Conservation (phyloP, 2,329 filamentous ascomycete genomes). For the Helotiales sp. region DNA sequence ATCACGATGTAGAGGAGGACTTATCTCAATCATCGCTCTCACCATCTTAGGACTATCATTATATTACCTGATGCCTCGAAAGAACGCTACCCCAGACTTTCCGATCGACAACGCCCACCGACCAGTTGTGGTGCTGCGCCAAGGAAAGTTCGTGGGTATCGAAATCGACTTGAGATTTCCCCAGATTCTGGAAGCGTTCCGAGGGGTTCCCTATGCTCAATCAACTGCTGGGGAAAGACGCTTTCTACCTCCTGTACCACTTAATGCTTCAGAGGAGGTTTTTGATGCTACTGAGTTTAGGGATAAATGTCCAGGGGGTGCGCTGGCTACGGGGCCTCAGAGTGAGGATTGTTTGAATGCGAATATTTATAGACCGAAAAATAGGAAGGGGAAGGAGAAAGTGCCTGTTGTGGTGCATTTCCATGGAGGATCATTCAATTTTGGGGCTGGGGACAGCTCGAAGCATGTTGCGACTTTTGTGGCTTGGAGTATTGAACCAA, state of each 20-base stretch:
- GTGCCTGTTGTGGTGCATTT: constrained; percentile 59
- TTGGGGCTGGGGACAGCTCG: constrained; percentile 41
- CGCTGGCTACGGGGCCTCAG: constrained; percentile 5
- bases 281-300: constrained; percentile 41
- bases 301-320: constrained; percentile 28
- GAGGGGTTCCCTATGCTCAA: constrained; percentile 50
- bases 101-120: neutral
- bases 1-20: neutral
- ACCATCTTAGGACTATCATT: neutral
- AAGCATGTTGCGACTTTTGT: constrained; percentile 56
- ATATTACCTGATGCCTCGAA: neutral
- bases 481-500: constrained; percentile 48
- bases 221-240: constrained; percentile 47
- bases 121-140: constrained; percentile 23
- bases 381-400: constrained; percentile 25
- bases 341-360: constrained; percentile 54
- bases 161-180: constrained; percentile 21
- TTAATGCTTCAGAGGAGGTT: constrained; percentile 19
- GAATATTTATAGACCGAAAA: constrained; percentile 46
- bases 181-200: constrained; percentile 41
- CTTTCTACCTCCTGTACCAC: constrained; percentile 39
- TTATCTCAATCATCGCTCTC: neutral
- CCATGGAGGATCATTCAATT: constrained; percentile 64
- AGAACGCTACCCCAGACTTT: neutral
- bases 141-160: constrained; percentile 31